Conservation (phyloP, 2,329 filamentous ascomycete species). For the Aureobasidium sp. region DNA sequence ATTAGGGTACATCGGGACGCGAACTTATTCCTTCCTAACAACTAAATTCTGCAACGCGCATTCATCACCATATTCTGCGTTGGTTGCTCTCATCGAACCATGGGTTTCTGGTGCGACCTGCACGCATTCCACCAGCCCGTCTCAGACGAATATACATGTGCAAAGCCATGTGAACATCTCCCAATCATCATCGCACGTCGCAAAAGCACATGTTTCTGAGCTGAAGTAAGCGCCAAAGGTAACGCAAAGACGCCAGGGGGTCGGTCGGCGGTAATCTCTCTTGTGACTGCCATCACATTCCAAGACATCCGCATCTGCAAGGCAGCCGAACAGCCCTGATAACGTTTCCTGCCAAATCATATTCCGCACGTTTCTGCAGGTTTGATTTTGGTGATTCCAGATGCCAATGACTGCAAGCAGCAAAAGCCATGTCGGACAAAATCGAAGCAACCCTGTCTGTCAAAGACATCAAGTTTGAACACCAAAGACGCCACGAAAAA, state of each 20-base stretch:
- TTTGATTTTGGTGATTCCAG: no score
- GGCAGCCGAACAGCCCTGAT: not conserved
- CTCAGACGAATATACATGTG: not conserved
- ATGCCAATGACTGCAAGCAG: no score
- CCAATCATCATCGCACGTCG: not conserved
- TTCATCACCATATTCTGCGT: not conserved
- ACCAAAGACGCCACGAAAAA: no score
- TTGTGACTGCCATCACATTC: not conserved
- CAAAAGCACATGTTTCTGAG: not conserved
- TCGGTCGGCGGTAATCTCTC: conserved; percentile 10
- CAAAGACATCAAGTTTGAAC: no score
- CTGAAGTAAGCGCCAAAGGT: not conserved
- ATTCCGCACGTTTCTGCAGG: not conserved
- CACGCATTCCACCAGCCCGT: not conserved
- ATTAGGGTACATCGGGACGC: not conserved
- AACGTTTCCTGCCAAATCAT: not conserved
- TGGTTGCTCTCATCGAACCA: not conserved
- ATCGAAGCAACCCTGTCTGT: no score
- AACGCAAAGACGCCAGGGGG: conserved; percentile 6
- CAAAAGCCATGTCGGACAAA: not conserved
- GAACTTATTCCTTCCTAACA: not conserved
- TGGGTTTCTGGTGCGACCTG: not conserved
- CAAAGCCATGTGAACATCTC: not conserved
- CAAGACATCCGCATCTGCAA: not conserved
- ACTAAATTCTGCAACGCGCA: not conserved